Evolutionary conservation across 2,329 filamentous ascomycete genomes (phyloP), one percentile per base, ranked within the genome.

Genomic region (Neurospora sp.): DNA sequence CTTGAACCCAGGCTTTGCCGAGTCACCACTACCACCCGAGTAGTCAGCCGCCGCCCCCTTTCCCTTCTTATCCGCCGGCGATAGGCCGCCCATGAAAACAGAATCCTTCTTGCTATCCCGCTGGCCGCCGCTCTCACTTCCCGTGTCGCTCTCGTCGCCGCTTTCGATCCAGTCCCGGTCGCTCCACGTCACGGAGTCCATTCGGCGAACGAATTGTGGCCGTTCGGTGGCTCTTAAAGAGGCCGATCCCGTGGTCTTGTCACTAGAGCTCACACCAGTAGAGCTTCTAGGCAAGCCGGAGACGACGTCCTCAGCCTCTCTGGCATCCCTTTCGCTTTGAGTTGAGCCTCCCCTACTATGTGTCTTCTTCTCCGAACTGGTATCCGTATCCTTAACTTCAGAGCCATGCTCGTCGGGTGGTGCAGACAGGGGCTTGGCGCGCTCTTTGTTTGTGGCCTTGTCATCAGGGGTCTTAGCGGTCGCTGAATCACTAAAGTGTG

Each of bases 401-500:
- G 86, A 84, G 9, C 91, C 92, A n/a, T 89, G 84, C 70, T 83
- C 81, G 58, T 85, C 87, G 0, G 90, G 88, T 2, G 82, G 82
- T 73, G 85, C 82, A 66, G 83, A 79, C 33, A 87, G 81, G 52
- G 84, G 84, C 73, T 90, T 87, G 0, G 93, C 92, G 11, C 91
- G 86, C 76, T 97, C 93, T 0, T 80, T 79, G n/a, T 84, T 85
- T 58, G 84, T 81, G 78, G 93, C 90, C 39, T 90, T 80, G 67
- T 91, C 88, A 75, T 94, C 91, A 1, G 88, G 84, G 0, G 86
- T 89, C 17, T 85, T 84, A 0, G 91, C 90, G 1, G 85, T 81
- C 67, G 86, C 87, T 0, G 89, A 89, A 77, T 96, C 91, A 69
- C 89, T 91, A 78, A 99, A 99, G 81, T 99, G 96, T 0, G 93